Percentiles rank a stretch among this genome's conserved stretches.
These are phyloP conservation scores for Cucurbita moschata DNA, from an alignment of 306 rosid genomes.

Conservation along the genomic window DNA sequence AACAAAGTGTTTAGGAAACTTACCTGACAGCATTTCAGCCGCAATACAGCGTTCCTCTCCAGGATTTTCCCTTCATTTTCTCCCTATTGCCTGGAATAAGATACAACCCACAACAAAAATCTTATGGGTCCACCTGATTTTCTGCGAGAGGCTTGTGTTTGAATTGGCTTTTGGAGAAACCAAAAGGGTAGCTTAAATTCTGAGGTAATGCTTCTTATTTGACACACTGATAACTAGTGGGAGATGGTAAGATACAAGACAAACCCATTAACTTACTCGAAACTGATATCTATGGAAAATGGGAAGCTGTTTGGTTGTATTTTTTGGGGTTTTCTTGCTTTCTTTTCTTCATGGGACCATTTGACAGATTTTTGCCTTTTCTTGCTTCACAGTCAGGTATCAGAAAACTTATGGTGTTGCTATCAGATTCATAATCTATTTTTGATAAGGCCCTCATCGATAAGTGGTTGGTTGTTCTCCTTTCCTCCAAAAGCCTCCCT, in stretches of 20 bases:
- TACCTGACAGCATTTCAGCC: not conserved
- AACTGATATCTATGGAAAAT: not conserved
- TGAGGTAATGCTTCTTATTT: not conserved
- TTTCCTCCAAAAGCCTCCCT: not conserved
- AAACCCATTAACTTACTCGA: not conserved
- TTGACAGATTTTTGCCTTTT: not conserved
- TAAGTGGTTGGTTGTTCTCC: slow-evolving; percentile 11
- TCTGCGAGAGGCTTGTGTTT: not conserved
- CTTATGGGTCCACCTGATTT: not conserved
- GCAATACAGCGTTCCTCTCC: not conserved
- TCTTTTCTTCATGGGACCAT: not conserved
- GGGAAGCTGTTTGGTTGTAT: not conserved
- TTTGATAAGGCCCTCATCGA: slow-evolving; percentile 1
- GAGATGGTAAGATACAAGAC: not conserved
- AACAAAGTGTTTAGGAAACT: not conserved
- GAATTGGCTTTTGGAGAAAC: slow-evolving; percentile 13
- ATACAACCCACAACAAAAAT: not conserved
- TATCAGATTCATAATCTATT: not conserved
- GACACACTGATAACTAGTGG: not conserved
- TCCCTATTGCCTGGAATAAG: not conserved
- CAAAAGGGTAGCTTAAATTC: slow-evolving; percentile 4
- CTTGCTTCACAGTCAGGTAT: not conserved
- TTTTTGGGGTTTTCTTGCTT: not conserved
- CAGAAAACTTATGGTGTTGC: not conserved
- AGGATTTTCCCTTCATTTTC: not conserved